These are phyloP conservation scores for Haberlea rhodopensis DNA, from an alignment of 257 asterid species.

Conservation along the genomic window DNA sequence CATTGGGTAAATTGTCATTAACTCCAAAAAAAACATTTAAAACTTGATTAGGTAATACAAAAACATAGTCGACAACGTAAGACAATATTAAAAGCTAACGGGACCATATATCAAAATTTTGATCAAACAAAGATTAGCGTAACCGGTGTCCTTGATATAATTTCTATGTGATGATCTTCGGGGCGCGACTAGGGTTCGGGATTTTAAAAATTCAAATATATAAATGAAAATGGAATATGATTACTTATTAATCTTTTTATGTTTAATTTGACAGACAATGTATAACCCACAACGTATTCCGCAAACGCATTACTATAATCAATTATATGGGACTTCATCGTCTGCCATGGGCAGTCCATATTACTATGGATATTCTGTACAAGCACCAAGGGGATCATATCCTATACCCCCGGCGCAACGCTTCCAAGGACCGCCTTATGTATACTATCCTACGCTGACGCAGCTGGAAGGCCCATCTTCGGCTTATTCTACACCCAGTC, in stretches of 20 bases:
- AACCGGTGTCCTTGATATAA: no score
- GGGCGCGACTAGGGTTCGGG: no score
- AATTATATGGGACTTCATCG: constrained; percentile 60
- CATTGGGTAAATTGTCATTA: no score
- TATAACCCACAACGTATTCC: constrained; percentile 74
- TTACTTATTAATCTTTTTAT: background rate
- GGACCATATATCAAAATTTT: no score
- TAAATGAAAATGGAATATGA: background rate
- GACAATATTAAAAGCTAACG: no score
- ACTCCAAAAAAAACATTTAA: no score
- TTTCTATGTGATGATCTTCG: no score
- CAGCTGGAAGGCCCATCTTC: constrained; percentile 37
- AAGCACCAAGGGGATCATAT: constrained; percentile 57
- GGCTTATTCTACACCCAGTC: constrained; percentile 43
- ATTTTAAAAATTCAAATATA: background rate
- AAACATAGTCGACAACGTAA: no score
- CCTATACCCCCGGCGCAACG: constrained; percentile 62
- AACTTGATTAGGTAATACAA: no score
- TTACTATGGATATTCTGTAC: constrained; percentile 69
- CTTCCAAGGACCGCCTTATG: constrained; percentile 62
- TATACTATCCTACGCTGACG: constrained; percentile 72
- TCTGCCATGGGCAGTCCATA: constrained; percentile 59
- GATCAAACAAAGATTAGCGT: no score
- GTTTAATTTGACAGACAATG: constrained; percentile 48
- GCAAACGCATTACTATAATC: constrained; percentile 72